Evolutionary conservation across 805 yeast species (phyloP).

Genomic region (Millerozyma acaciae): DNA sequence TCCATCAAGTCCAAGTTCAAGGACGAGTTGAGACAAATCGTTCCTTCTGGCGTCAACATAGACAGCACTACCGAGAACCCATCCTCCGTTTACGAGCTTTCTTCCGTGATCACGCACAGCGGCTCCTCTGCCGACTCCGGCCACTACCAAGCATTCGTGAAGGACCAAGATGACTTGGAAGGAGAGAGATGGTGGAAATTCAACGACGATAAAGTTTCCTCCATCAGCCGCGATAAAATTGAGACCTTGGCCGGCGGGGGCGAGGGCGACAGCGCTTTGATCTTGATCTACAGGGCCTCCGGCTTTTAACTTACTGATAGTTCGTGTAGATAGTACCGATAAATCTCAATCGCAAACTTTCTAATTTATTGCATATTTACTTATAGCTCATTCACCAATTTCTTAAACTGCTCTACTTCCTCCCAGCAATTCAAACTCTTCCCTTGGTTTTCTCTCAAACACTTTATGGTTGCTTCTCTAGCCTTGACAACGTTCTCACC

Average conservation of each 20-base stretch:
- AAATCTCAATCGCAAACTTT: too few relatives aligned
- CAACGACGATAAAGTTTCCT: slow-evolving; percentile 84
- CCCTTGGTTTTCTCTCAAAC: slow-evolving; percentile 60
- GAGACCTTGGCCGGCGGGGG: slow-evolving; percentile 95
- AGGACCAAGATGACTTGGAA: slow-evolving; percentile 57
- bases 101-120: slow-evolving; percentile 84
- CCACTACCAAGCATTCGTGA: slow-evolving; percentile 88
- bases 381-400: slow-evolving; percentile 48
- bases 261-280: slow-evolving; percentile 92
- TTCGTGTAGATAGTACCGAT: too few relatives aligned
- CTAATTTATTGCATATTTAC: slow-evolving; percentile 6
- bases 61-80: slow-evolving; percentile 67
- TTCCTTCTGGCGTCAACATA: slow-evolving; percentile 30
- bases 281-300: slow-evolving; percentile 78
- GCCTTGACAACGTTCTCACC: slow-evolving; percentile 41
- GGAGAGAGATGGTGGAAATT: slow-evolving; percentile 91
- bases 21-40: slow-evolving; percentile 40
- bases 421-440: slow-evolving; percentile 80
- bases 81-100: slow-evolving; percentile 79
- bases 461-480: slow-evolving; percentile 49
- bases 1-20: slow-evolving; percentile 50
- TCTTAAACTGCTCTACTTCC: slow-evolving; percentile 67
- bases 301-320: slow-evolving; percentile 52
- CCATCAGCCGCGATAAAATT: slow-evolving; percentile 75
- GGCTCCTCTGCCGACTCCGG: slow-evolving; percentile 98